Conservation (phyloP, 1,284 basidiomycete genomes). For the Sutorius eximius region DNA sequence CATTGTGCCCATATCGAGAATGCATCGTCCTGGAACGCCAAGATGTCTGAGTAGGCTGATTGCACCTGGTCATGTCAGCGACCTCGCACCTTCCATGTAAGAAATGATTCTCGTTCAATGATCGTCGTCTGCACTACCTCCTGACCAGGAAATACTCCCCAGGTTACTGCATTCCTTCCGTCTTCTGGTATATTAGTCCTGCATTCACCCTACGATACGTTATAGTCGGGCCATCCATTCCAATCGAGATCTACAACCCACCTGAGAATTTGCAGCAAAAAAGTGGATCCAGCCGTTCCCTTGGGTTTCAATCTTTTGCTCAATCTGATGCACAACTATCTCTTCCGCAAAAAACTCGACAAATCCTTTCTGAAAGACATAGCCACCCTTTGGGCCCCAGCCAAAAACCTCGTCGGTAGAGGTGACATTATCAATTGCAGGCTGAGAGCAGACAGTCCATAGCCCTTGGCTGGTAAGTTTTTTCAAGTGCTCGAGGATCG, state of each 20-base stretch:
- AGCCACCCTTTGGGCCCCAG: conserved; percentile 91
- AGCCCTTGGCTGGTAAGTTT: conserved; percentile 74
- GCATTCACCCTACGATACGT: conserved; percentile 67
- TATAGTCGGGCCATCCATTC: background rate
- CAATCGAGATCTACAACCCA: conserved; percentile 35
- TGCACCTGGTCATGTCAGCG: background rate
- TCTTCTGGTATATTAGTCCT: conserved; percentile 79
- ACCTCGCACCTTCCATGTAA: conserved; percentile 82
- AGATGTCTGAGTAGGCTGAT: background rate
- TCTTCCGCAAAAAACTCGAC: conserved; percentile 91
- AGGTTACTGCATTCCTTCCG: conserved; percentile 94
- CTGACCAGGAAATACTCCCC: conserved; percentile 97
- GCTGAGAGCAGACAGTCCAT: conserved; percentile 98
- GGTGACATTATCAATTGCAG: conserved; percentile 80
- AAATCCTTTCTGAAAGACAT: conserved; percentile 97
- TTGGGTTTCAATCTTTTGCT: conserved; percentile 53
- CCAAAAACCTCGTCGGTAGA: conserved; percentile 82
- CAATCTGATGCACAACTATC: conserved; percentile 65
- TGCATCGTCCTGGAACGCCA: conserved; percentile 77
- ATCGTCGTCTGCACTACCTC: conserved; percentile 98
- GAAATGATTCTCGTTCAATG: conserved; percentile 90
- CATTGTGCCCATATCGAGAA: conserved; percentile 97
- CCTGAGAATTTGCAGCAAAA: conserved; percentile 82
- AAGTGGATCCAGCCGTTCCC: conserved; percentile 75
- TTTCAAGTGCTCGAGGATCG: conserved; percentile 80